Evolutionary conservation across 2,329 filamentous ascomycete genomes (phyloP), one percentile per base, ranked within the genome.

Genomic region (Beauveria scarabaeidicola): DNA sequence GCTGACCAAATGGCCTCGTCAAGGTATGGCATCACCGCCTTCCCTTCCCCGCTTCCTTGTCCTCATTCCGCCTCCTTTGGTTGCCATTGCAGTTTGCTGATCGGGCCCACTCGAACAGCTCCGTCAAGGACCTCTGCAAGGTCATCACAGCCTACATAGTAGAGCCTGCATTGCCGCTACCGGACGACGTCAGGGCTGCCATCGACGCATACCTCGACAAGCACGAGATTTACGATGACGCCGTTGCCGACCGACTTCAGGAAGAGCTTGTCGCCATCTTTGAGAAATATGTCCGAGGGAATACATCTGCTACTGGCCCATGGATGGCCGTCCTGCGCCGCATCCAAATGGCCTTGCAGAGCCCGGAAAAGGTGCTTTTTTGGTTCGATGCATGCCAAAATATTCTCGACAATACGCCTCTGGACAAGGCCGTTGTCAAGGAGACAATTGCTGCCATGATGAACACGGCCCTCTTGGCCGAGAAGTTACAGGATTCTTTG

Each of bases 211-310:
- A 90, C 72, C 77, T 90, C 53, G 81, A 85, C 50, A 86, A 84
- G 66, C 84, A 90, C 69, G 76, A 82, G 59, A 81, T 82, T 65
- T 81, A 83, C 63, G 89, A 92, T 66, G 87, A 90, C 55, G 74
- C 79, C 59, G 79, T 84, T 44, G 80, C 84, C n/a, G 87, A 90
- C 64, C 84, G 86, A 60, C 78, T 91, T 54, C 85, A 91, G 63
- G 88, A 91, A 44, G 89, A 91, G 66, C 78, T 94, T 8, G 75
- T 87, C 44, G 73, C 78, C 25, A 79, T 90, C 58, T 91, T 87
- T 74, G 78, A 86, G 61, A 85, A 81, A 67, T 77, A 83, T 64
- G 82, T 92, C 61, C 77, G 78, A 25, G 79, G 80, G 38, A 77
- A 78, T 25, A 75, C 81, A 2, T 70, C 79, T 54, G 82, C 83